phyloP scores from a whole-genome alignment of 345 rosid genomes.

The Camelina sativa region DNA sequence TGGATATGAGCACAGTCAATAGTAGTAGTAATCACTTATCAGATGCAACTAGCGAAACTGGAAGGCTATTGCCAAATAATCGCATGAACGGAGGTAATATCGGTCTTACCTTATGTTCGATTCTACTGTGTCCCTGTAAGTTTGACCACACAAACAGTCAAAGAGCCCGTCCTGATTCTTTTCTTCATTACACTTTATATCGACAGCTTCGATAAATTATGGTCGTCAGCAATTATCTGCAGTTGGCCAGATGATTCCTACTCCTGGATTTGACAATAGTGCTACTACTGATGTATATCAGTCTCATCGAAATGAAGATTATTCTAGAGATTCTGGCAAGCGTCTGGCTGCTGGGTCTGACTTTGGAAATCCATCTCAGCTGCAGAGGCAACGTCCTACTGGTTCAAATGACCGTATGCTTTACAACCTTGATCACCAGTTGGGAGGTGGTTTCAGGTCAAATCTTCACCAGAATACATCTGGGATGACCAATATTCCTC shows the following conservation, averaged over 20 bases:
- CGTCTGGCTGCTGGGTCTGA: slow-evolving; percentile 69
- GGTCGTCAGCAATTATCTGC: slow-evolving; percentile 70
- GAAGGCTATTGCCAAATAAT: slow-evolving; percentile 60
- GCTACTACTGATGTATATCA: slow-evolving; percentile 51
- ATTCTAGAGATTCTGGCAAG: slow-evolving; percentile 62
- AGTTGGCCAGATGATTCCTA: slow-evolving; percentile 89
- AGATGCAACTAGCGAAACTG: slow-evolving; percentile 54
- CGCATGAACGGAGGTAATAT: slow-evolving; percentile 60
- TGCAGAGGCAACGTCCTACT: slow-evolving; percentile 58
- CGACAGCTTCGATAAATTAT: slow-evolving; percentile 66
- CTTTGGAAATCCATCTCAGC: slow-evolving; percentile 60
- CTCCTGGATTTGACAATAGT: slow-evolving; percentile 70
- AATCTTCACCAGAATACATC: slow-evolving; percentile 69
- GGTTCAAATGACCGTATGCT: slow-evolving; percentile 72
- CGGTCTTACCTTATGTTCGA: slow-evolving; percentile 55
- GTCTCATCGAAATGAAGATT: slow-evolving; percentile 61
- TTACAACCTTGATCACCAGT: slow-evolving; percentile 68
- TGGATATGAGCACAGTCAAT: slow-evolving; percentile 51
- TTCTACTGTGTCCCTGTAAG: slow-evolving; percentile 12
- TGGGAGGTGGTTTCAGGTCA: slow-evolving; percentile 71
- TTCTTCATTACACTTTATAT: slow-evolving; percentile 15
- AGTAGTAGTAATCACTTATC: slow-evolving; percentile 57
- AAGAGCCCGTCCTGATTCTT: slow-evolving; percentile 2
- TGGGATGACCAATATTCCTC: slow-evolving; percentile 67
- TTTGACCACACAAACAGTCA: slow-evolving; percentile 31